These are phyloP conservation scores for Pyrenula aspistea DNA, from an alignment of 495 filamentous ascomycete species.

Conservation along the genomic window DNA sequence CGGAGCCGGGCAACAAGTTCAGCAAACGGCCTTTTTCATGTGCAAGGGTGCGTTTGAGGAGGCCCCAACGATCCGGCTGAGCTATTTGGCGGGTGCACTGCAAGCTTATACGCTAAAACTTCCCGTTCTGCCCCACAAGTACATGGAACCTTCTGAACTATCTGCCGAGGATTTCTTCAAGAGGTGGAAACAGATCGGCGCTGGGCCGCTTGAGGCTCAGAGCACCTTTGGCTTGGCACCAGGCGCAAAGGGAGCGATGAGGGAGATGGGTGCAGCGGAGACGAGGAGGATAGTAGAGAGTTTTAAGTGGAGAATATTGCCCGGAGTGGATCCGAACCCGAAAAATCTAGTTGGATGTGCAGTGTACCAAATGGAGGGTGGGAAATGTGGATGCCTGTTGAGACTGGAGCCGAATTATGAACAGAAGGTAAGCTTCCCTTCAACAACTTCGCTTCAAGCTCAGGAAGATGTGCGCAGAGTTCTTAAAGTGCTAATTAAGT, in stretches of 20 bases:
- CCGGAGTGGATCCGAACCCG: conserved; percentile 74
- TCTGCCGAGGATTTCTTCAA: conserved; percentile 93
- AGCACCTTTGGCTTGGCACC: conserved; percentile 56
- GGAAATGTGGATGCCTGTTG: conserved; percentile 90
- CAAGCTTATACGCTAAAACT: conserved; percentile 89
- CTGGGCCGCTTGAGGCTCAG: conserved; percentile 74
- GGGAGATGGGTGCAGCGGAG: conserved; percentile 38
- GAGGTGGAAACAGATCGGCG: conserved; percentile 96
- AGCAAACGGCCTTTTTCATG: conserved; percentile 92
- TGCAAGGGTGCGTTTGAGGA: conserved; percentile 69
- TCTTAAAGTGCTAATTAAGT: no score
- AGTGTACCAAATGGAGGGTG: conserved; percentile 71
- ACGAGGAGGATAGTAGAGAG: conserved; percentile 59
- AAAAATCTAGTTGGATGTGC: conserved; percentile 92
- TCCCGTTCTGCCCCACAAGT: conserved; percentile 82
- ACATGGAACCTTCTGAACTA: conserved; percentile 83
- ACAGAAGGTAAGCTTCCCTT: conserved; percentile 55
- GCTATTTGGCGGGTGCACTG: conserved; percentile 84
- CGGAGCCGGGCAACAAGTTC: conserved; percentile 60
- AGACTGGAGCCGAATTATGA: conserved; percentile 89
- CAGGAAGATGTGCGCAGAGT: not conserved
- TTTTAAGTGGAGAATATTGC: conserved; percentile 79
- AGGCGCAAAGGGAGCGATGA: conserved; percentile 26
- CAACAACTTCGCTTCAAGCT: conserved; percentile 1
- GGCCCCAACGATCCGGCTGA: conserved; percentile 83